Base-by-base conservation (phyloP, 805 yeast genomes). In the Clavispora carvajalis region DNA sequence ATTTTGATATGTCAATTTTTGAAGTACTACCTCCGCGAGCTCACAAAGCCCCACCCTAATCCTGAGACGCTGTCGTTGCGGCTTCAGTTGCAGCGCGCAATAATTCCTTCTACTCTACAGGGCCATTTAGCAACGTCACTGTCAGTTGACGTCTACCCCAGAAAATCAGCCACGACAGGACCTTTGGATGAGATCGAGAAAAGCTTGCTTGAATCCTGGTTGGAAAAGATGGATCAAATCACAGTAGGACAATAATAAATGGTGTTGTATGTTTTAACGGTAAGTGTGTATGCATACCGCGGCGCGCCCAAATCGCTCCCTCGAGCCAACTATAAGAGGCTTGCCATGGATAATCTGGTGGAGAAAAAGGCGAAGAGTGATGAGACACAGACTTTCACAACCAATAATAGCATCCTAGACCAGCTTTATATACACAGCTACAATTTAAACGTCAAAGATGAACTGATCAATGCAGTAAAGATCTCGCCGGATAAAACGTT, bases 401-500 rank as follows among this genome's bases (percentile, higher is more conserved):
- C 8, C 5, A 4, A 2, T 1, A 12, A n/a, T 19, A n/a, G n/a
- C 21, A 22, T 10, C 7, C 12, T 30, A n/a, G 41, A 45, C 16
- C 45, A 43, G 13, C 36, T 55, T 13, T 55, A 49, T 33, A 18
- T 19, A 4, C 45, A 34, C 36, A 51, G 43, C 19, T 46, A 45
- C 43, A 34, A 47, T 4, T 29, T 49, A 3, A 28, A 26, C 10
- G 12, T 18, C n/a, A 30, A 25, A 16, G 39, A 24, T 8, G 49
- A 40, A 29, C 44, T 44, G 42, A 40, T 55, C 36, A 76, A 85
- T 8, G 59, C 76, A 5, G 71, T 77, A 13, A 74, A 76, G 52
- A 60, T 83, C 36, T 76, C 85, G 18, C 88, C 89, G 10, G 68
- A 82, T 58, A 84, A 84, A 0, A 40, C 50, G 15, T 60, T 51